Evolutionary conservation across 192 early-diverging fungal species (phyloP).

Genomic region (Mortierella antarctica): DNA sequence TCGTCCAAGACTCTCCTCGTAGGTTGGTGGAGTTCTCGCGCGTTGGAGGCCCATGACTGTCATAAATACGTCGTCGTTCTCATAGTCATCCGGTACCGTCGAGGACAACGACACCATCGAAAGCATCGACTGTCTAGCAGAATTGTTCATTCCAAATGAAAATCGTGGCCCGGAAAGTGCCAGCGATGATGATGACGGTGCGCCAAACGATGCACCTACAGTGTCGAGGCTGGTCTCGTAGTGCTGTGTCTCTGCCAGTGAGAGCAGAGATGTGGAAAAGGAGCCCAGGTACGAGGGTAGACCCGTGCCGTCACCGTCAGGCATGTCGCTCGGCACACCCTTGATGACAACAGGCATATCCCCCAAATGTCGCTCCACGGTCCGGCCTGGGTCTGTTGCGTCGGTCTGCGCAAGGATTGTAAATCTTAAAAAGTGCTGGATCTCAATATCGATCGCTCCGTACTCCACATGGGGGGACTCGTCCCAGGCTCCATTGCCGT

Average conservation of each 20-base stretch:
- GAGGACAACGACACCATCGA: neutral
- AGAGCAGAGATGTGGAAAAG: slow-evolving; percentile 12
- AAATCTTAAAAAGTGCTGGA: slow-evolving; percentile 29
- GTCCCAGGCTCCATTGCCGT: neutral
- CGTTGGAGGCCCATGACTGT: neutral
- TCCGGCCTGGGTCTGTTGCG: neutral
- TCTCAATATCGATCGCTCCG: slow-evolving; percentile 22
- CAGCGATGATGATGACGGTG: no score
- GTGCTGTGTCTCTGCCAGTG: neutral
- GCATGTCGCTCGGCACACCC: slow-evolving; percentile 1
- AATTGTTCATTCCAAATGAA: neutral
- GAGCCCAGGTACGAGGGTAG: slow-evolving; percentile 25
- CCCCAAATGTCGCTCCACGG: slow-evolving; percentile 2
- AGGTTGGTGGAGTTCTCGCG: slow-evolving; percentile 6
- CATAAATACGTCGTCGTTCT: neutral
- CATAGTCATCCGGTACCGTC: neutral
- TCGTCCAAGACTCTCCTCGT: slow-evolving; percentile 4
- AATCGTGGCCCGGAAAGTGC: neutral
- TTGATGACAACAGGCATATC: slow-evolving; percentile 21
- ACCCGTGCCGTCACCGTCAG: slow-evolving; percentile 7
- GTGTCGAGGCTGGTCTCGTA: slow-evolving; percentile 8
- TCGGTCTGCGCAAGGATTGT: neutral
- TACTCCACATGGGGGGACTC: slow-evolving; percentile 2
- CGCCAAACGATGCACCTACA: neutral
- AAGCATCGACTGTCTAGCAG: neutral